These are phyloP conservation scores for Blastomyces silverae DNA, from an alignment of 2,329 filamentous ascomycete genomes.

Conservation along the genomic window DNA sequence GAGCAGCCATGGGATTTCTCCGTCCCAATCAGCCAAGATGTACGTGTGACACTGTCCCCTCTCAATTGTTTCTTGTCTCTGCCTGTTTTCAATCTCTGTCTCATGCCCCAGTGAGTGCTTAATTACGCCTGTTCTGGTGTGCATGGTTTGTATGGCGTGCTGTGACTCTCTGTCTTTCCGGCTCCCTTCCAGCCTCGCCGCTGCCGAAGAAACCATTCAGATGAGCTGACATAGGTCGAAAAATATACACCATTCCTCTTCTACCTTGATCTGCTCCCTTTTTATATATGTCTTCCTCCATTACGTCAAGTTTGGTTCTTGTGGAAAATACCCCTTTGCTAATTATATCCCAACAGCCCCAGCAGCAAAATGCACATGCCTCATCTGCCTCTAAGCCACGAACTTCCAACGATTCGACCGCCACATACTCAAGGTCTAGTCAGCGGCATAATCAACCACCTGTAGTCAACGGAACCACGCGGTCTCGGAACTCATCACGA, in stretches of 20 bases:
- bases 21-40: conserved; percentile 33
- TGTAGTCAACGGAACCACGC: conserved; percentile 28
- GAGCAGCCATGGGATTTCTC: conserved; percentile 35
- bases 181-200: background rate
- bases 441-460: conserved; percentile 28
- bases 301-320: background rate
- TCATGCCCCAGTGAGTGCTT: conserved; percentile 6
- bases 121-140: conserved; percentile 5
- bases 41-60: conserved; percentile 25
- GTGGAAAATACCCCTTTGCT: background rate
- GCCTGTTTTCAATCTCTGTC: conserved; percentile 13
- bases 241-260: background rate
- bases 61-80: conserved; percentile 11
- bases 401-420: conserved; percentile 35
- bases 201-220: background rate
- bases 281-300: conserved; percentile 4
- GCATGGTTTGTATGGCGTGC: conserved; percentile 1
- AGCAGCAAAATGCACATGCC: conserved; percentile 15
- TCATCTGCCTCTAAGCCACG: conserved; percentile 29
- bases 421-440: conserved; percentile 26
- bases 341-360: conserved; percentile 3
- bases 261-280: background rate
- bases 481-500: conserved; percentile 33
- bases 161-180: background rate
- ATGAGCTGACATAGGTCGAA: background rate